These are phyloP conservation scores for Aphanocladium album DNA, from an alignment of 2,329 filamentous ascomycete species.

Conservation along the genomic window DNA sequence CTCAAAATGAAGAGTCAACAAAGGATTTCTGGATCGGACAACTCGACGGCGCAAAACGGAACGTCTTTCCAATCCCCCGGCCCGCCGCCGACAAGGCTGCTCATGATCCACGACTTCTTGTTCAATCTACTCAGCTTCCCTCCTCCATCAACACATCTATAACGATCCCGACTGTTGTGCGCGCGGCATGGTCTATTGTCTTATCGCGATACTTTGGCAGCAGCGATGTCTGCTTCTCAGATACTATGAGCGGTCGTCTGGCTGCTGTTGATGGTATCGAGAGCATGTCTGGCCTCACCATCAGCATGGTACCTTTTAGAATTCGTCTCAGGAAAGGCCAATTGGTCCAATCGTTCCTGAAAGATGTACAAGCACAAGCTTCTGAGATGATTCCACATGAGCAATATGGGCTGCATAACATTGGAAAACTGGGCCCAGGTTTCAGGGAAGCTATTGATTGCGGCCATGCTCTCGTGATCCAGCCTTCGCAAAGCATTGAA, in stretches of 20 bases:
- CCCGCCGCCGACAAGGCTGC: not conserved
- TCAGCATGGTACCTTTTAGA: slow-evolving; percentile 22
- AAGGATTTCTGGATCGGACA: not conserved
- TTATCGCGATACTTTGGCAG: slow-evolving; percentile 31
- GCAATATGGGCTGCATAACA: slow-evolving; percentile 25
- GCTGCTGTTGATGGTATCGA: slow-evolving; percentile 22
- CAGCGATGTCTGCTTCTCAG: slow-evolving; percentile 26
- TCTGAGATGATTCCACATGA: slow-evolving; percentile 23
- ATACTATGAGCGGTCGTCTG: slow-evolving; percentile 22
- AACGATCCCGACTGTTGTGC: slow-evolving; percentile 12
- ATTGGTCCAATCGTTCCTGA: not conserved
- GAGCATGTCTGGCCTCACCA: slow-evolving; percentile 22
- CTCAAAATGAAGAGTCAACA: not conserved
- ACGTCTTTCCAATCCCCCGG: not conserved
- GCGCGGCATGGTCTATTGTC: slow-evolving; percentile 28
- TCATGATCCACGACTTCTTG: not conserved
- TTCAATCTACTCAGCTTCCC: not conserved
- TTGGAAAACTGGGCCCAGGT: slow-evolving; percentile 18
- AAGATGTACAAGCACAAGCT: slow-evolving; percentile 20
- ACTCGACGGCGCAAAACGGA: not conserved
- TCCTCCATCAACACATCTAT: not conserved
- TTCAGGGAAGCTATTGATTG: slow-evolving; percentile 10
- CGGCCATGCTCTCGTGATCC: slow-evolving; percentile 16
- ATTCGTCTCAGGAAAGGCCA: slow-evolving; percentile 12
- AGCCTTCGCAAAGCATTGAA: slow-evolving; percentile 5